phyloP scores from a whole-genome alignment of 78 protist genomes.

The Polysphondylium violaceum region DNA sequence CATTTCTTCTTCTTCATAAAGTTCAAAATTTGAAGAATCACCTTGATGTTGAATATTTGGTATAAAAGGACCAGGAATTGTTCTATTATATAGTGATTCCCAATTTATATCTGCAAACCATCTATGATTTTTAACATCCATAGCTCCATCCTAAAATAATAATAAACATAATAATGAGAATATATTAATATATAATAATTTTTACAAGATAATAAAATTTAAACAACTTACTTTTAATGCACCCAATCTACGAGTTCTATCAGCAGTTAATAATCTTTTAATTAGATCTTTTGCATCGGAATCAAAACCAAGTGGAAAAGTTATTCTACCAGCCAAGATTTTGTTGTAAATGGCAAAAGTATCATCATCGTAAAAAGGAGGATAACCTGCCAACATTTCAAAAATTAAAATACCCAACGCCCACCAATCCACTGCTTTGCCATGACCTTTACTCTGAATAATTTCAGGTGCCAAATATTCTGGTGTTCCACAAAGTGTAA shows the following conservation, averaged over 20 bases:
- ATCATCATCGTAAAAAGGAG: slow-evolving; percentile 96
- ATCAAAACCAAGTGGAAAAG: slow-evolving; percentile 93
- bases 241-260: slow-evolving; percentile 95
- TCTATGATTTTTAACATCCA: slow-evolving; percentile 93
- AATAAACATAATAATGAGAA: neutral
- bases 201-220: neutral
- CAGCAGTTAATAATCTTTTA: slow-evolving; percentile 86
- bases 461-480: slow-evolving; percentile 96
- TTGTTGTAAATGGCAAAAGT: slow-evolving; percentile 93
- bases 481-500: slow-evolving; percentile 97
- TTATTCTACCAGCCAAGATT: slow-evolving; percentile 90
- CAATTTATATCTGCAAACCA: slow-evolving; percentile 94
- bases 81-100: slow-evolving; percentile 73
- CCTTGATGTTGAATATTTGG: slow-evolving; percentile 70
- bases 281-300: slow-evolving; percentile 91
- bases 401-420: slow-evolving; percentile 90
- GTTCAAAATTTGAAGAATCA: slow-evolving; percentile 91
- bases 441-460: slow-evolving; percentile 92
- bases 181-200: neutral
- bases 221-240: slow-evolving; percentile 51
- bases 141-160: slow-evolving; percentile 87
- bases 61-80: slow-evolving; percentile 80
- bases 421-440: slow-evolving; percentile 99
- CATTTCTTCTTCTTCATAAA: slow-evolving; percentile 87
- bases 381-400: slow-evolving; percentile 82